Conservation (phyloP, 495 filamentous ascomycete genomes). For the Penicillium ochrochloron region DNA sequence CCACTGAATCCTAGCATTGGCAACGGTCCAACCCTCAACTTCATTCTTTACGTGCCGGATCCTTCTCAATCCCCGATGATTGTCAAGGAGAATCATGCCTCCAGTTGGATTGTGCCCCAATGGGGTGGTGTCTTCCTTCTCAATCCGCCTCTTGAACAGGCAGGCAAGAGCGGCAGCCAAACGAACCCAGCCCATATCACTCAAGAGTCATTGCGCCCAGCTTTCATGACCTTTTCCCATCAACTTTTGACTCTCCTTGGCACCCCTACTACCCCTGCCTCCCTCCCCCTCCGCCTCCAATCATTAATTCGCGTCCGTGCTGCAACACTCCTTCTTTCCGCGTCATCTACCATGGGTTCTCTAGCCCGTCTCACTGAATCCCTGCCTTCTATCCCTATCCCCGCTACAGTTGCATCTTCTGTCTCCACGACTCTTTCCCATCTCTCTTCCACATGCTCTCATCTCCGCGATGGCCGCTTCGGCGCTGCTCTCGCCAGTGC, state of each 20-base stretch:
- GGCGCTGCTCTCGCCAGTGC: slow-evolving; percentile 75
- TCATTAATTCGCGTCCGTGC: slow-evolving; percentile 83
- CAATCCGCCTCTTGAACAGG: slow-evolving; percentile 55
- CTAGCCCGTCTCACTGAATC: slow-evolving; percentile 84
- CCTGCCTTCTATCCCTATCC: slow-evolving; percentile 88
- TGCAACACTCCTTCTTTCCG: slow-evolving; percentile 84
- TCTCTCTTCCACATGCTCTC: slow-evolving; percentile 74
- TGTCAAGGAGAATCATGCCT: slow-evolving; percentile 71
- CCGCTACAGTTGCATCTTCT: slow-evolving; percentile 79
- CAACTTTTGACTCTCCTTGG: slow-evolving; percentile 91
- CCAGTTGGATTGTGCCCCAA: slow-evolving; percentile 93
- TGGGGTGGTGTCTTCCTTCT: slow-evolving; percentile 93
- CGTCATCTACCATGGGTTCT: slow-evolving; percentile 92
- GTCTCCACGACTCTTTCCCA: slow-evolving; percentile 80
- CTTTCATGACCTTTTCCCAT: slow-evolving; percentile 86
- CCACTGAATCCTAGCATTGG: slow-evolving; percentile 94
- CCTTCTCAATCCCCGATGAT: slow-evolving; percentile 64
- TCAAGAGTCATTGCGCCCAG: slow-evolving; percentile 69
- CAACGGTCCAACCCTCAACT: slow-evolving; percentile 90
- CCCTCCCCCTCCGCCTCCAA: slow-evolving; percentile 81
- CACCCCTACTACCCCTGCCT: slow-evolving; percentile 76
- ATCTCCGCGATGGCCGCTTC: slow-evolving; percentile 67
- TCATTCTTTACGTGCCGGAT: slow-evolving; percentile 81
- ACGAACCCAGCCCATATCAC: slow-evolving; percentile 50
- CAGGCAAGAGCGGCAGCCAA: slow-evolving; percentile 30